phyloP scores from a whole-genome alignment of 805 yeast species.

The Kluyveromyces lactis region DNA sequence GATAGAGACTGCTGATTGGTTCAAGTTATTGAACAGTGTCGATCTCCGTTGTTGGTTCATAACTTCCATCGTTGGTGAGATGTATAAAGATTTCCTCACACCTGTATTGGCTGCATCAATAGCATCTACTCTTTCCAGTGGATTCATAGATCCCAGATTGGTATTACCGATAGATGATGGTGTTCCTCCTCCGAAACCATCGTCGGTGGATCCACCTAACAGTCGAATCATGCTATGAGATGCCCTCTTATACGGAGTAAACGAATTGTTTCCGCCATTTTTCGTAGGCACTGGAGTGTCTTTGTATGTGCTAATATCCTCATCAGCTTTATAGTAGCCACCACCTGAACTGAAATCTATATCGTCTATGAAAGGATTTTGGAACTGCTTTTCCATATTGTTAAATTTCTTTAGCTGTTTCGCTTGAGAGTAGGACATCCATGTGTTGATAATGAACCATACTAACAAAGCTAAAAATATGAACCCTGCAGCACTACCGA shows the following conservation, averaged over 20 bases:
- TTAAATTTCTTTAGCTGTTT: conserved; percentile 29
- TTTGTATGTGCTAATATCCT: conserved; percentile 3
- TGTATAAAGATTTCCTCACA: conserved; percentile 41
- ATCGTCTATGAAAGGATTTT: conserved; percentile 17
- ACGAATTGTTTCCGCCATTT: neutral
- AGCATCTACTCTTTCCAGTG: conserved; percentile 1
- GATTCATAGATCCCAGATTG: conserved; percentile 12
- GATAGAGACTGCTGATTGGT: conserved; percentile 11
- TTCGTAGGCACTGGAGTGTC: conserved; percentile 4
- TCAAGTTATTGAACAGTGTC: conserved; percentile 17
- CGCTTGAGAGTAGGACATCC: conserved; percentile 44
- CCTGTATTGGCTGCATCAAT: neutral
- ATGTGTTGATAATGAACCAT: conserved; percentile 44
- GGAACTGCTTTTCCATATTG: conserved; percentile 8
- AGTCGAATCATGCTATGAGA: conserved; percentile 7
- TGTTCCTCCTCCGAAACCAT: conserved; percentile 1
- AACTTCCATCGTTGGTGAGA: conserved; percentile 75
- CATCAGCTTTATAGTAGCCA: conserved; percentile 12
- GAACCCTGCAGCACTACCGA: conserved; percentile 62
- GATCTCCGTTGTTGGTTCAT: conserved; percentile 38
- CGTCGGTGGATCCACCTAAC: conserved; percentile 8
- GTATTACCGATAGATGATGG: conserved; percentile 2
- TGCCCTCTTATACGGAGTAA: neutral
- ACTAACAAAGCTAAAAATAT: conserved; percentile 41
- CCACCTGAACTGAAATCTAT: conserved; percentile 9